Evolutionary conservation across 1,284 basidiomycete genomes (phyloP).

Genomic region (Lentinula novae-zelandiae): DNA sequence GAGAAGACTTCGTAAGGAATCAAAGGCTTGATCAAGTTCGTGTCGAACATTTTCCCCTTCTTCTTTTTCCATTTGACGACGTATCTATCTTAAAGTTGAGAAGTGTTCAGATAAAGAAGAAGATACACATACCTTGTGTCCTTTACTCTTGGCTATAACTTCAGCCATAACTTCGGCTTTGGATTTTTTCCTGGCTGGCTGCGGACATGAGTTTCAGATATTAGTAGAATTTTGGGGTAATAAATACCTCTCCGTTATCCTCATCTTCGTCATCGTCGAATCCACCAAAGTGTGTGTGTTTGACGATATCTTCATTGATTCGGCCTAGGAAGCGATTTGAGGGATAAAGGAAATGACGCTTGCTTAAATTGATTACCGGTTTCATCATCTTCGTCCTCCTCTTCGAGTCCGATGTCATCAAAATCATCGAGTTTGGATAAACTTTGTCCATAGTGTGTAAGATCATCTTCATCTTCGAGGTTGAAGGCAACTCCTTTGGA

Average conservation of each 20-base stretch:
- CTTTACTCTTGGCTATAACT: constrained; percentile 96
- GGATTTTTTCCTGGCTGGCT: constrained; percentile 82
- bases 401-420: constrained; percentile 69
- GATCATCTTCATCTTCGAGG: constrained; percentile 84
- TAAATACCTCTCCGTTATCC: constrained; percentile 46
- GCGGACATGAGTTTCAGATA: constrained; percentile 12
- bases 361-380: constrained; percentile 24
- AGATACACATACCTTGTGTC: constrained; percentile 67
- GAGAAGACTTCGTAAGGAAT: constrained; percentile 78
- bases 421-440: constrained; percentile 86
- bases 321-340: constrained; percentile 40
- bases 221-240: constrained; percentile 8
- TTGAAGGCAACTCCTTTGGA: constrained; percentile 87
- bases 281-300: constrained; percentile 80
- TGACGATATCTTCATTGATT: constrained; percentile 65
- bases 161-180: constrained; percentile 99
- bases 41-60: constrained; percentile 85
- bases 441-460: constrained; percentile 93
- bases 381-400: constrained; percentile 69
- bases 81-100: constrained; percentile 46
- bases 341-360: neutral
- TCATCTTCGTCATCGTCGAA: constrained; percentile 70
- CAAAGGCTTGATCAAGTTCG: constrained; percentile 87
- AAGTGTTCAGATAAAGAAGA: constrained; percentile 2
- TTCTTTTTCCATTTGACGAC: constrained; percentile 85